Base-by-base conservation (phyloP, 345 rosid genomes). In the thale cress (Arabidopsis thaliana) region DNA sequence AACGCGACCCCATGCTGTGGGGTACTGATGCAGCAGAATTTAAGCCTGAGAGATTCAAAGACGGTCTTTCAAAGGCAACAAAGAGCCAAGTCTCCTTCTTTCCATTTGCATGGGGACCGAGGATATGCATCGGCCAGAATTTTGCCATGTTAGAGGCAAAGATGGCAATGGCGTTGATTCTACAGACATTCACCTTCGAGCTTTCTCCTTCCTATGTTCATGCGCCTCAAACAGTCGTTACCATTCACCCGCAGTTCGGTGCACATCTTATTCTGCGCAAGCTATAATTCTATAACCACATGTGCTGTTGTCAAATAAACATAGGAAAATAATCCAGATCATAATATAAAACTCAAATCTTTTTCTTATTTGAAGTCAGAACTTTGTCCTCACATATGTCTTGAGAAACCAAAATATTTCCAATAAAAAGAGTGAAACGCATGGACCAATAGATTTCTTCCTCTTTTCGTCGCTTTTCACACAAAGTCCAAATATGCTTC, bases 21-120 rank as follows among this genome's bases (percentile, higher is more conserved):
- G 94, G 91, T 1, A 68, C 85, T 0, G 89, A 88, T 77, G 90
- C 85, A 7, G 50, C 69, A 0, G 84, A 91, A 41, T 86, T 91
- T 78, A 83, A 83, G 25, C 89, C 88, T 3, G 76, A 78, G 36
- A 86, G 87, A 30, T 86, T 91, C 64, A 55, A 33, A 4, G 80
- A 81, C 4, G 88, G 88, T 40, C 22, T 87, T 11, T 75, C 85
- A 32, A 85, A 81, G 49, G 92, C 88, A 2, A 80, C 90, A 4
- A 84, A 83, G 55, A 85, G 75, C 84, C 74, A 73, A 61, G 74
- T 60, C 57, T 67, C 75, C 2, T 79, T 41, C 66, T 59, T 79
- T 25, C 82, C 82, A 0, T 73, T 79, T 7, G 66, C 59, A 1
- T 73, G 74, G 69, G 82, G 78, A 11, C 82, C 82, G 2, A 79